These are phyloP conservation scores for Hylodesmum podocarpum DNA, from an alignment of 306 rosid species.

Conservation along the genomic window DNA sequence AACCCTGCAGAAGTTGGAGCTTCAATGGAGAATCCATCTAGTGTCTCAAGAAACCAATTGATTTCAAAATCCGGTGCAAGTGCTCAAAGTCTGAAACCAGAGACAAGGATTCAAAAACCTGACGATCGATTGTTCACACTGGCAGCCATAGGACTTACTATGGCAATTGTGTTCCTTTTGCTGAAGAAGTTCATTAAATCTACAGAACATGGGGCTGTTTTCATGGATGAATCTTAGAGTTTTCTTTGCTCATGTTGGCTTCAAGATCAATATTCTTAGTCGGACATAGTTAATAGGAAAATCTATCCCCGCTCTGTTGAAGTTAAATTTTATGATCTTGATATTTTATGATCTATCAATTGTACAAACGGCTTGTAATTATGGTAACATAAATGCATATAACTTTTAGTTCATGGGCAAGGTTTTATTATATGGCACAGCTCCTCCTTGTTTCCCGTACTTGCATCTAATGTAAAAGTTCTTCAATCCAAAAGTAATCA, in stretches of 20 bases:
- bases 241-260: constrained; percentile 8
- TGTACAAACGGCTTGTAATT: constrained; percentile 27
- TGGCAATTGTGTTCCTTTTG: constrained; percentile 81
- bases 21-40: constrained; percentile 42
- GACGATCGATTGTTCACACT: constrained; percentile 84
- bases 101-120: constrained; percentile 53
- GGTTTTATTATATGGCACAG: not conserved
- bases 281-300: constrained; percentile 6
- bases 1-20: constrained; percentile 37
- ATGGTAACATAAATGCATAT: not conserved
- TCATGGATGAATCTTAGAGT: constrained; percentile 76
- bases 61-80: constrained; percentile 46
- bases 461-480: no score
- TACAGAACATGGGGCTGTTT: constrained; percentile 67
- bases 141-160: constrained; percentile 92
- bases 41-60: constrained; percentile 41
- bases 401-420: not conserved
- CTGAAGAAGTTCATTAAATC: constrained; percentile 84
- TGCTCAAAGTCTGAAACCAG: constrained; percentile 51
- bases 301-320: not conserved
- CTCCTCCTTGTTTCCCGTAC: not conserved
- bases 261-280: constrained; percentile 18
- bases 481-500: no score
- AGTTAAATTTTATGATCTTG: not conserved
- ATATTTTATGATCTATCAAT: not conserved